Conservation (phyloP, 805 yeast genomes). For the Pichia nanzhaoensis region DNA sequence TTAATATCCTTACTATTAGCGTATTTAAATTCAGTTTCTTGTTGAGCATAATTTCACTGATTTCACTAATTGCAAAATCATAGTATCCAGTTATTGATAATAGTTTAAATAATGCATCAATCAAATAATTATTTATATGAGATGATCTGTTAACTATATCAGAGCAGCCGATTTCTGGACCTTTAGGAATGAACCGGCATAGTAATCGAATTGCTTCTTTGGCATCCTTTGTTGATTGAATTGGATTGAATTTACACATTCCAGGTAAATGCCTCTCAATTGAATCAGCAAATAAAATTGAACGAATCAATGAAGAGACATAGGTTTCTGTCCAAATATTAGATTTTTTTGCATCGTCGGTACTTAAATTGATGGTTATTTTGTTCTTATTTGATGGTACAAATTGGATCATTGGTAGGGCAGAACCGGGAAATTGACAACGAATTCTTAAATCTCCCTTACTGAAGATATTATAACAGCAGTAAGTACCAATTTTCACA, state of each 20-base stretch:
- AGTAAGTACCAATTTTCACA: conserved; percentile 43
- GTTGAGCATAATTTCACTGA: conserved; percentile 23
- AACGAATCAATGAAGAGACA: conserved; percentile 51
- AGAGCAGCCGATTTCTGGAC: conserved; percentile 39
- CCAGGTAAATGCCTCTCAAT: conserved; percentile 54
- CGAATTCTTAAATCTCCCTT: conserved; percentile 68
- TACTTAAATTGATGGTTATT: conserved; percentile 11
- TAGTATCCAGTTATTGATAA: conserved; percentile 33
- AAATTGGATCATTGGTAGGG: conserved; percentile 35
- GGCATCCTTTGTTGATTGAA: conserved; percentile 30
- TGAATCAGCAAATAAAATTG: conserved; percentile 46
- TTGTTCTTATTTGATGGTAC: conserved; percentile 40
- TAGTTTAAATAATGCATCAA: conserved; percentile 42
- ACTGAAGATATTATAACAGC: conserved; percentile 68
- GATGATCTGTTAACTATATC: conserved; percentile 30
- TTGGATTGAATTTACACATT: conserved; percentile 43
- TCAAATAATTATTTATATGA: conserved; percentile 43
- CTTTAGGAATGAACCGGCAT: conserved; percentile 41
- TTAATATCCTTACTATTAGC: conserved; percentile 37
- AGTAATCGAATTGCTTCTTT: conserved; percentile 33
- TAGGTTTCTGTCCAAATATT: conserved; percentile 55
- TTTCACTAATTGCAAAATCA: conserved; percentile 34
- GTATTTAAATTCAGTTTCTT: conserved; percentile 23
- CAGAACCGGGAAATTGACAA: conserved; percentile 46
- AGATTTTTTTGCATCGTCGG: conserved; percentile 50